Evolutionary conservation across 495 filamentous ascomycete species (phyloP).

Genomic region (Podospora didyma): DNA sequence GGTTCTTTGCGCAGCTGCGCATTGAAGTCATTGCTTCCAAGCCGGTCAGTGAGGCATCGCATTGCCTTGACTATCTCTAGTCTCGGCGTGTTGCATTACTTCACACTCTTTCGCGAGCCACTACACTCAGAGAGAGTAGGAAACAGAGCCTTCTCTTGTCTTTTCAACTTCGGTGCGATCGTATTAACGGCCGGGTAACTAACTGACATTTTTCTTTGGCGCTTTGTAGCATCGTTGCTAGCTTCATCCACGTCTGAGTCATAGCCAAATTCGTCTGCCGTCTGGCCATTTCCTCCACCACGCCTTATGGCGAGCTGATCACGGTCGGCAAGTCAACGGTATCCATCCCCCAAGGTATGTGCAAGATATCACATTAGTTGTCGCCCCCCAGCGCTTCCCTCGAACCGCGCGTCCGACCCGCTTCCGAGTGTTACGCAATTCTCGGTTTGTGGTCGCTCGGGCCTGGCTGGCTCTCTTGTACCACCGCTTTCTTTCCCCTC

Average conservation of each 20-base stretch:
- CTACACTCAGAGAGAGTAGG: no score
- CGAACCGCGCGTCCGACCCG: neutral
- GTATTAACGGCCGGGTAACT: no score
- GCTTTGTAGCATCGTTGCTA: neutral
- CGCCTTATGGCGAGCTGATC: conserved; percentile 11
- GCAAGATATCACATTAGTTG: neutral
- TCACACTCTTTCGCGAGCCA: no score
- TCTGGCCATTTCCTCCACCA: neutral
- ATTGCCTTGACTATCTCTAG: neutral
- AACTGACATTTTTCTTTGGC: conserved; percentile 7
- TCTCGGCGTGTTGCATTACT: no score
- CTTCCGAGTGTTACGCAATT: neutral
- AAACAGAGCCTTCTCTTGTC: no score
- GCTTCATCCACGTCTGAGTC: conserved; percentile 6
- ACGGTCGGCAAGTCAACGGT: neutral
- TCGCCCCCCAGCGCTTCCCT: neutral
- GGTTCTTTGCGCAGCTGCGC: conserved; percentile 3
- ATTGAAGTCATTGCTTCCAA: conserved; percentile 12
- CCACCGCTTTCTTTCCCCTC: neutral
- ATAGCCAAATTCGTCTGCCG: neutral
- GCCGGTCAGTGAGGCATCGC: conserved; percentile 15
- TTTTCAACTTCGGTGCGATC: no score
- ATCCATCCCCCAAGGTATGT: neutral
- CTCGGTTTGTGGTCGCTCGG: neutral
- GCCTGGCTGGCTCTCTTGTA: neutral